Base-by-base conservation (phyloP, 2,329 filamentous ascomycete species). In the Neoascochyta sp. region DNA sequence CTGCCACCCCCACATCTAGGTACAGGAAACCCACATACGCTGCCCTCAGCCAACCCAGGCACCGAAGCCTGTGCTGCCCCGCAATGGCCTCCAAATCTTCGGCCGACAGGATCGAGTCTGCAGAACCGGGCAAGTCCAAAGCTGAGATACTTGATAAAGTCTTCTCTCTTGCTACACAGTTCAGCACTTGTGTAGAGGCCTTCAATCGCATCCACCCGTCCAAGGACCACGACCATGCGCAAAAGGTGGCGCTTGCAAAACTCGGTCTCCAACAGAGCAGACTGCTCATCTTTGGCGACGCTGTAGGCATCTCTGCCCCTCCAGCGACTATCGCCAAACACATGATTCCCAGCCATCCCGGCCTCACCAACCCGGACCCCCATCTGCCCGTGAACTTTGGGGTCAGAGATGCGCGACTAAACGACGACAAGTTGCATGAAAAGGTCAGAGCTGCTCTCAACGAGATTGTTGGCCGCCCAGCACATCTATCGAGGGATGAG, bases 241-340 rank as follows among this genome's bases (percentile, higher is more conserved):
- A 71, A 39, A 66, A 67, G 38, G 56, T 68, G 13, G 57, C 65
- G 13, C 56, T 70, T 16, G 55, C 63, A 3, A 60, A 63, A 29
- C 51, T 71, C 5, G 68, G 68, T 30, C 57, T 71, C 14, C 64
- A 70, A 42, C 68, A 71, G 45, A 66, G 66, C 20, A 57, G 68
- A 15, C 56, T 71, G 24, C 53, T 71, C 32, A 69, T 69, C 36
- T 70, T 67, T 56, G 68, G 67, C n/a, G 65, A 69, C 44, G 62
- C 63, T 4, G 57, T 70, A 8, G 68, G 68, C 14, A 63, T 71
- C 16, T 62, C 60, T 12, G 65, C 65, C 12, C 67, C 67, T 11
- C 67, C 67, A 11, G 47, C 57, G 3, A 57, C 52, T 2, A 67
- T 69, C 29, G 67, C 67, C 14, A 54, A 60, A 24, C 62, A 63